These are phyloP conservation scores for Potentilla sterilis DNA, from an alignment of 306 rosid genomes.

Conservation along the genomic window DNA sequence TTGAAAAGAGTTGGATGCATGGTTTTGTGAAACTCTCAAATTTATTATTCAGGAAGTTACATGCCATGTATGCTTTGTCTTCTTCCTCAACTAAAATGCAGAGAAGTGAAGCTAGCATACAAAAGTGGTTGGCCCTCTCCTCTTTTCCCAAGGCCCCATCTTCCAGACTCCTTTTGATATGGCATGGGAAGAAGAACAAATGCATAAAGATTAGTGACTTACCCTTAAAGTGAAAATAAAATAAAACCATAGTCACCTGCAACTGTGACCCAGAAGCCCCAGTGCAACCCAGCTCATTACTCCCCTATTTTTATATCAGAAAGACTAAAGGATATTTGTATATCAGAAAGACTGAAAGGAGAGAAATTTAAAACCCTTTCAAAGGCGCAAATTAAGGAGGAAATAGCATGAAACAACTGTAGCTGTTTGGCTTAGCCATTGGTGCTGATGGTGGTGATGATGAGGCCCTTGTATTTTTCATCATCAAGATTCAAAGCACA, in stretches of 20 bases:
- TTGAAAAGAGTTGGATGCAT: neutral
- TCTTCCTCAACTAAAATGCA: neutral
- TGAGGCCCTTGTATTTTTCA: conserved; percentile 26
- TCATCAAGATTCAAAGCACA: conserved; percentile 30
- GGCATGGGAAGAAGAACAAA: neutral
- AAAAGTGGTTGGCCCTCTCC: conserved; percentile 24
- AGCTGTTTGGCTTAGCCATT: conserved; percentile 23
- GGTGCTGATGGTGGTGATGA: conserved; percentile 38
- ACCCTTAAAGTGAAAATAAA: conserved; percentile 5
- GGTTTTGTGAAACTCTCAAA: neutral
- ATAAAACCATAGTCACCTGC: conserved; percentile 27
- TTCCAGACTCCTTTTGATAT: conserved; percentile 20
- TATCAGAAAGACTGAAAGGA: conserved; percentile 12
- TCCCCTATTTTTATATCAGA: conserved; percentile 26
- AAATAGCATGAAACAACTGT: conserved; percentile 34
- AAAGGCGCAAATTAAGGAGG: conserved; percentile 63
- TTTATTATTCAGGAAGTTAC: neutral
- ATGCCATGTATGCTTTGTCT: conserved; percentile 1
- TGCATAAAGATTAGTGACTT: neutral
- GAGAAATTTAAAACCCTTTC: conserved; percentile 27
- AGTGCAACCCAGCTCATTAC: conserved; percentile 53
- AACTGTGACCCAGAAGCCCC: conserved; percentile 37
- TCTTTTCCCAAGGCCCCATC: conserved; percentile 40
- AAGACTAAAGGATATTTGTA: conserved; percentile 6
- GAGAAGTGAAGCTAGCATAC: conserved; percentile 15